Evolutionary conservation across 2,329 filamentous ascomycete genomes (phyloP).

Genomic region (Thermomyces lanuginosus): DNA sequence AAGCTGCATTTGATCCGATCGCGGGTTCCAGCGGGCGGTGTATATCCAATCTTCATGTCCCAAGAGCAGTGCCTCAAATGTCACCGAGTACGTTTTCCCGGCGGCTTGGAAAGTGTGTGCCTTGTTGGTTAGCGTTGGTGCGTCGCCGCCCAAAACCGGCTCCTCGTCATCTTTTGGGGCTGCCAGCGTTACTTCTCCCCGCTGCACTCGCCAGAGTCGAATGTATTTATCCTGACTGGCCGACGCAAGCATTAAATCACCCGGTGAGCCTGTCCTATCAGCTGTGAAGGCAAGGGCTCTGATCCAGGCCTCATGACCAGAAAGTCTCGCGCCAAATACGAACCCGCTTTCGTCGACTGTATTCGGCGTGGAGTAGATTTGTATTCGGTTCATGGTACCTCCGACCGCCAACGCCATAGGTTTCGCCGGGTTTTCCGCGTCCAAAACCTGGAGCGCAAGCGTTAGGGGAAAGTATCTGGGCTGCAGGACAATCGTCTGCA

Average conservation of each 20-base stretch:
- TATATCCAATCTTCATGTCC: conserved; percentile 99
- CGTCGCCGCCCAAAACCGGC: conserved; percentile 25
- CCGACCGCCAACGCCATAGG: conserved; percentile 58
- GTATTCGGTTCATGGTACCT: conserved; percentile 67
- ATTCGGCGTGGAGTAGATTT: conserved; percentile 52
- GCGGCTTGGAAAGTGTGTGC: conserved; percentile 55
- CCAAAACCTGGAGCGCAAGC: conserved; percentile 50
- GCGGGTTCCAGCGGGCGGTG: conserved; percentile 57
- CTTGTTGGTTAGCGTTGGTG: conserved; percentile 74
- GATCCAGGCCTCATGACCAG: conserved; percentile 91
- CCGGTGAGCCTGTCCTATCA: conserved; percentile 38
- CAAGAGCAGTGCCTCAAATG: conserved; percentile 82
- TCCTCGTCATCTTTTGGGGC: conserved; percentile 24
- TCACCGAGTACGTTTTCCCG: conserved; percentile 55
- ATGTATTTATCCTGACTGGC: conserved; percentile 97
- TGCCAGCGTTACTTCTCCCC: conserved; percentile 48
- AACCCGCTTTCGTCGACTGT: conserved; percentile 36
- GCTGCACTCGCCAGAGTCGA: conserved; percentile 73
- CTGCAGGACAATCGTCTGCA: conserved; percentile 55
- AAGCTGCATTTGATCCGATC: conserved; percentile 46
- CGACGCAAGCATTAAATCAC: conserved; percentile 70
- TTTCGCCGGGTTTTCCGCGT: conserved; percentile 30
- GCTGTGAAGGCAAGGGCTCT: conserved; percentile 63
- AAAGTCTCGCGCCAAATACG: conserved; percentile 55
- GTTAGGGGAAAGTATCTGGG: conserved; percentile 73